phyloP scores from a whole-genome alignment of 2,329 filamentous ascomycete genomes.

The Davidsoniella neocaledoniae region DNA sequence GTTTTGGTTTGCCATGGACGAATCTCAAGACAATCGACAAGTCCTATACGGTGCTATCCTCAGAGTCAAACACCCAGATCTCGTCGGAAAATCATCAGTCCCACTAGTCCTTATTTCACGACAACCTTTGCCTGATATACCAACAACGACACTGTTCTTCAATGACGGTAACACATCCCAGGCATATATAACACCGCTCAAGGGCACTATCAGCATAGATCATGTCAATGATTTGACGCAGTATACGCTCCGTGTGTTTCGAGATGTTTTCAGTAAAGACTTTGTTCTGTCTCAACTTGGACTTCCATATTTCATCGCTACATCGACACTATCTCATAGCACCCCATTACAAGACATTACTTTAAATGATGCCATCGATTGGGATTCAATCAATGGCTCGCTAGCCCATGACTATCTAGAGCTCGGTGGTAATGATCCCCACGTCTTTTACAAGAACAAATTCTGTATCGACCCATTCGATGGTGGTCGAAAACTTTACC shows the following conservation, averaged over 20 bases:
- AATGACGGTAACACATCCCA: conserved; percentile 42
- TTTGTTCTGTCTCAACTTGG: conserved; percentile 47
- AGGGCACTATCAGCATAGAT: conserved; percentile 26
- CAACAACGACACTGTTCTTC: conserved; percentile 56
- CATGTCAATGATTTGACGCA: conserved; percentile 35
- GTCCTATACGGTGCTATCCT: background rate
- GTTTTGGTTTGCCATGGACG: conserved; percentile 43
- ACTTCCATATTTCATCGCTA: conserved; percentile 73
- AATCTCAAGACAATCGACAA: conserved; percentile 22
- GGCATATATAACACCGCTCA: conserved; percentile 33
- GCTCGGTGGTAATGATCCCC: conserved; percentile 25
- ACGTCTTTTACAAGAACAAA: conserved; percentile 34
- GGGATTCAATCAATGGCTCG: conserved; percentile 34
- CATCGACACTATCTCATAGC: conserved; percentile 23
- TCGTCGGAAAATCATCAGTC: conserved; percentile 40
- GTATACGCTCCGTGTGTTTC: conserved; percentile 63
- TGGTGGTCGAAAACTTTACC: conserved; percentile 46
- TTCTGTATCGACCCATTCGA: conserved; percentile 42
- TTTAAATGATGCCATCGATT: conserved; percentile 34
- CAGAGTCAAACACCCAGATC: conserved; percentile 21
- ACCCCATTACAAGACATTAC: background rate
- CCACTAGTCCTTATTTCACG: conserved; percentile 59
- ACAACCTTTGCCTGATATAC: conserved; percentile 42
- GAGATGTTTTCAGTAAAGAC: conserved; percentile 76
- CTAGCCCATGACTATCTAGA: conserved; percentile 17